These are phyloP conservation scores for Salisapilia sapeloensis DNA, from an alignment of 352 stramenopile species.

Conservation along the genomic window DNA sequence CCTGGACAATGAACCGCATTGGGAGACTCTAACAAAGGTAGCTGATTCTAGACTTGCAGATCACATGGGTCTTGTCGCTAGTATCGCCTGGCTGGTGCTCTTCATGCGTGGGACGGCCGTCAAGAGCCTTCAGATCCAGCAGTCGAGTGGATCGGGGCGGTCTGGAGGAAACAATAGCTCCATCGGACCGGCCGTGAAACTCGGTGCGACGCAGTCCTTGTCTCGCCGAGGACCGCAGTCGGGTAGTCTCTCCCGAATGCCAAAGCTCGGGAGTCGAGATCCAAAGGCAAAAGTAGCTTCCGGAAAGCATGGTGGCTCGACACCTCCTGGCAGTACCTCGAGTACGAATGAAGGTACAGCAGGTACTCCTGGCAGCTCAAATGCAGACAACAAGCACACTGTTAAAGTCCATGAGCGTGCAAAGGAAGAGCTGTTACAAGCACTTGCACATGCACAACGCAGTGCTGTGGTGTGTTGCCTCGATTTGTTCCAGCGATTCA, in stretches of 20 bases:
- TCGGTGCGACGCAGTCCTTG: constrained; percentile 28
- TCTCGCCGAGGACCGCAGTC: constrained; percentile 21
- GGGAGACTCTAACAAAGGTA: constrained; percentile 37
- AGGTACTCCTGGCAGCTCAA: constrained; percentile 5
- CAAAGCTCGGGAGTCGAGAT: constrained; percentile 11
- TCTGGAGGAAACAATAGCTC: constrained; percentile 10
- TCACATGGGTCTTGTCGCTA: constrained; percentile 63
- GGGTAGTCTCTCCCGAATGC: constrained; percentile 4
- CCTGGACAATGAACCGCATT: constrained; percentile 55
- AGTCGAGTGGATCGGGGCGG: constrained; percentile 25
- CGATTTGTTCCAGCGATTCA: constrained; percentile 55
- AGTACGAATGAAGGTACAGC: constrained; percentile 1
- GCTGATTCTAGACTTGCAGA: constrained; percentile 49
- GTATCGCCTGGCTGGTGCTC: constrained; percentile 56
- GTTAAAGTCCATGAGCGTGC: constrained; percentile 52
- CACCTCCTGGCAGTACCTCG: not conserved
- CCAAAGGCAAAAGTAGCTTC: constrained; percentile 16
- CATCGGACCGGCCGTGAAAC: constrained; percentile 19
- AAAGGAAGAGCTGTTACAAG: constrained; percentile 70
- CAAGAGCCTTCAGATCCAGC: constrained; percentile 76
- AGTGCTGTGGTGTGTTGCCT: constrained; percentile 52
- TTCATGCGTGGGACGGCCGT: constrained; percentile 62
- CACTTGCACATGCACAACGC: constrained; percentile 53
- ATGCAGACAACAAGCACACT: constrained; percentile 11
- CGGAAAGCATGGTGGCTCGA: constrained; percentile 1